Evolutionary conservation across 352 stramenopile genomes (phyloP), one percentile per base, ranked within the genome.

Genomic region (Plasmopara viticola): DNA sequence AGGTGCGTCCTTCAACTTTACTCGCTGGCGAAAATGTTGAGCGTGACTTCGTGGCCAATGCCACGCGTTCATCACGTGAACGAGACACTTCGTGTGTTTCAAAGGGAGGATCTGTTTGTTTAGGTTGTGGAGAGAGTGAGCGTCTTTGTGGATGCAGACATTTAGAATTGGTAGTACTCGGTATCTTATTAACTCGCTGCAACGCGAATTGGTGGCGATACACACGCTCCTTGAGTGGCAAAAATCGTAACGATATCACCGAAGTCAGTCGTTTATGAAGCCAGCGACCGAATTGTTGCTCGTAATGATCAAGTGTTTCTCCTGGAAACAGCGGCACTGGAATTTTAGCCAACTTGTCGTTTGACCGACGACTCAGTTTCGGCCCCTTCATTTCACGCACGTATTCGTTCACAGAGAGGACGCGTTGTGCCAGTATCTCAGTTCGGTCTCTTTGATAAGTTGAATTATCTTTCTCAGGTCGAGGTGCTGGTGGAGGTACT

Each of bases 171-270:
- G 1, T 14, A 9, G 13, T 14, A 38, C 14, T 18, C 17, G 46
- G 13, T 4, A 31, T 41, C 10, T 18, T 40, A 14, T n/a, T 46
- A 39, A 31, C 20, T 35, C 56, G 30, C 17, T 63, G 56, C 6
- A 48, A 29, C 34, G 56, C 56, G 30, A 59, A 59, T 35, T 63
- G 56, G 33, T 55, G 31, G 6, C 56, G 50, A 55, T 63, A 63
- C 15, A 63, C 39, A 15, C 56, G 20, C 28, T 63, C 51, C 59
- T 59, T 63, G 20, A 59, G 30, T 10, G 50, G 56, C 5, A 45
- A 25, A 30, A 15, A 44, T 35, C 39, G 49, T 14, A 63, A 39
- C 6, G 31, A 54, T 33, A 55, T 6, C 37, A 48, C 20, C n/a
- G 56, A 63, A 25, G 56, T 51, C 14, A 38, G 51, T n/a, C 52